Evolutionary conservation across 2,329 filamentous ascomycete genomes (phyloP).

Genomic region (Colletotrichum tamarilloi): DNA sequence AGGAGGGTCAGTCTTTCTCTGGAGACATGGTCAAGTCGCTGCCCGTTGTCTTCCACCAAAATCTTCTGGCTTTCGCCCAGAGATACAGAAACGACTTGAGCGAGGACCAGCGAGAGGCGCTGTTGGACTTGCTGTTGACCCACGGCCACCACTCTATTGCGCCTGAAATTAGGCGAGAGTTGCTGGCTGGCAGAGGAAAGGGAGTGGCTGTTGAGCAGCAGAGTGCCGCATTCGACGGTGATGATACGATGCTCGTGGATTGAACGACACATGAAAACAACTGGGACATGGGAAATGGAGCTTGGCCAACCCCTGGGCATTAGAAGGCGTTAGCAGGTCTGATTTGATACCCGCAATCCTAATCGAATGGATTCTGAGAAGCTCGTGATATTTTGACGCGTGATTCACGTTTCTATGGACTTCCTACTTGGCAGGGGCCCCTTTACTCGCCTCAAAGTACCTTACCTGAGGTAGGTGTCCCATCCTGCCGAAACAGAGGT

Average conservation of each 20-base stretch:
- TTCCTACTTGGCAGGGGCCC: background rate
- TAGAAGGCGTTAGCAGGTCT: conserved; percentile 36
- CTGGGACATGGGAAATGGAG: conserved; percentile 29
- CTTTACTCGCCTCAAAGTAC: background rate
- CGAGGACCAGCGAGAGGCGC: conserved; percentile 90
- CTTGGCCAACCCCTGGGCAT: conserved; percentile 31
- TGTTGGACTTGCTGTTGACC: conserved; percentile 86
- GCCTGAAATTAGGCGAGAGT: conserved; percentile 88
- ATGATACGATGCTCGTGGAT: conserved; percentile 91
- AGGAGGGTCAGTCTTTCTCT: conserved; percentile 57
- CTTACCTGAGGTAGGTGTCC: background rate
- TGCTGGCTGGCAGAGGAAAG: conserved; percentile 87
- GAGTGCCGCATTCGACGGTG: conserved; percentile 71
- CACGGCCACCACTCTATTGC: conserved; percentile 90
- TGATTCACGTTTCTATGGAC: background rate
- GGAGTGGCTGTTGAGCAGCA: conserved; percentile 76
- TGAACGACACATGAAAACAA: conserved; percentile 40
- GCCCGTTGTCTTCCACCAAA: conserved; percentile 97
- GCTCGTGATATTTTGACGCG: background rate
- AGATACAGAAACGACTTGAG: conserved; percentile 96
- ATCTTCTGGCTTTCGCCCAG: conserved; percentile 90
- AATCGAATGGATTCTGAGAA: conserved; percentile 35
- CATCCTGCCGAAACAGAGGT: background rate
- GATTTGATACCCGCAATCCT: conserved; percentile 38
- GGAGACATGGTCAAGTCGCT: conserved; percentile 70